Evolutionary conservation across 441 rosid genomes (phyloP), one percentile per base, ranked within the genome.

Genomic region (Pelargonium fulgidum): DNA sequence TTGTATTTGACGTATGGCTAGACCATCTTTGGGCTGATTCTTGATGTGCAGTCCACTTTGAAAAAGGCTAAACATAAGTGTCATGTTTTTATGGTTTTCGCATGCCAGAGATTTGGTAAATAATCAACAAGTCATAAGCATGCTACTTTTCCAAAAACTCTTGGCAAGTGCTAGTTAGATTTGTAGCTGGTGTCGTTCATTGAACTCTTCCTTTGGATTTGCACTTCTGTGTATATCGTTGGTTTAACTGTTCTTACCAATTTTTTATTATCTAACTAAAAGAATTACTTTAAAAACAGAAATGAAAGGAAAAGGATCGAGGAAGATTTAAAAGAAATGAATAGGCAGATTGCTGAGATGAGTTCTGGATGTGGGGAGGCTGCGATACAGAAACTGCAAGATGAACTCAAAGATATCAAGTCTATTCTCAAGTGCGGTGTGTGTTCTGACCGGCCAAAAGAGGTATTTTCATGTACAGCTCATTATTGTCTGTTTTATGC

Each of bases 391-490:
- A 87, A 84, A 80, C 91, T 94, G 20, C 97, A 90, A 79, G 96
- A 90, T 61, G 97, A 92, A 70, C 84, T 94, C 70, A 90, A 85
- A 56, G 91, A 82, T 54, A 92, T 91, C 84, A 92, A 89, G 80
- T 78, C 91, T 41, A 86, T 90, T 48, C 94, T 94, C 67, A 94
- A 92, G 79, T 94, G 99, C 72, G 87, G 98, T 5, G 98, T 94
- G 62, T 94, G 99, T 78, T 89, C 85, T 47, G 99, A 92, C 83
- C 83, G 98, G 72, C 94, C 98, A 48, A 94, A 94, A 78, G 97
- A 93, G 94, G 98, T 87, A 75, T 4, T 47, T 4, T 44, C 20
- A 17, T 22, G 2, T 19, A 17, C 41, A n/a, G 4, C 22, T 36
- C 0, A 7, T 56, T 7, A n/a, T 12, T 22, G 6, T 29, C 68